Percentiles rank a stretch among this genome's conserved stretches.
These are phyloP conservation scores for Bassia scoparia DNA, from an alignment of 148 eudicot genomes.

Conservation along the genomic window DNA sequence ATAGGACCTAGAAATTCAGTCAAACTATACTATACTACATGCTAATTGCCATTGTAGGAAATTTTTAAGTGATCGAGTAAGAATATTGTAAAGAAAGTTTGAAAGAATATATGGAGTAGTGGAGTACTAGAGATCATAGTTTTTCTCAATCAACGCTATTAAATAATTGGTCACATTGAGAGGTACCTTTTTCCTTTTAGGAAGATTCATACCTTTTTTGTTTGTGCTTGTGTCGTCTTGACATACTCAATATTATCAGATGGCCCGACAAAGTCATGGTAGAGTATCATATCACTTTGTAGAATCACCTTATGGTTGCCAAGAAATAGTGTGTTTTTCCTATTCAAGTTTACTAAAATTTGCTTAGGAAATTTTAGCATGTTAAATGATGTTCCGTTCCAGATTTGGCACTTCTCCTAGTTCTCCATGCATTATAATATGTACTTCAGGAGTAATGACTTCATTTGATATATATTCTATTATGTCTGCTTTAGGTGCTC, in stretches of 20 bases:
- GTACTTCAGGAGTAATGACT: slow-evolving; percentile 1
- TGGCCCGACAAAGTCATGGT: neutral
- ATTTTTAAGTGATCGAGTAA: too few relatives aligned
- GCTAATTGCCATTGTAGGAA: too few relatives aligned
- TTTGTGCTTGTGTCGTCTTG: neutral
- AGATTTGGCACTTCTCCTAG: neutral
- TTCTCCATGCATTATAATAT: neutral
- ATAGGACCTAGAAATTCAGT: too few relatives aligned
- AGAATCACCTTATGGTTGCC: neutral
- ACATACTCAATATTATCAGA: neutral
- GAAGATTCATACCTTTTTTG: neutral
- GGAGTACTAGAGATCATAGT: neutral
- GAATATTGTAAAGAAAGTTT: too few relatives aligned
- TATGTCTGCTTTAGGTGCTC: slow-evolving; percentile 56
- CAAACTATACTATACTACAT: too few relatives aligned
- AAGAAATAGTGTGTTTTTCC: neutral
- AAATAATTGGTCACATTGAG: neutral
- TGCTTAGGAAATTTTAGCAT: neutral
- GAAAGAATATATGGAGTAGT: too few relatives aligned
- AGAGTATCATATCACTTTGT: neutral
- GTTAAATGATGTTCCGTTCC: slow-evolving; percentile 5
- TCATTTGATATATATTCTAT: neutral
- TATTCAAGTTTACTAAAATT: neutral
- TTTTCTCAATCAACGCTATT: neutral
- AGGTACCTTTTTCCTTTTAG: too few relatives aligned